A percentile compares a stretch with the other conserved stretches of the same genome.
Conservation (phyloP, 2,329 filamentous ascomycete species). For the Neurospora crassa region DNA sequence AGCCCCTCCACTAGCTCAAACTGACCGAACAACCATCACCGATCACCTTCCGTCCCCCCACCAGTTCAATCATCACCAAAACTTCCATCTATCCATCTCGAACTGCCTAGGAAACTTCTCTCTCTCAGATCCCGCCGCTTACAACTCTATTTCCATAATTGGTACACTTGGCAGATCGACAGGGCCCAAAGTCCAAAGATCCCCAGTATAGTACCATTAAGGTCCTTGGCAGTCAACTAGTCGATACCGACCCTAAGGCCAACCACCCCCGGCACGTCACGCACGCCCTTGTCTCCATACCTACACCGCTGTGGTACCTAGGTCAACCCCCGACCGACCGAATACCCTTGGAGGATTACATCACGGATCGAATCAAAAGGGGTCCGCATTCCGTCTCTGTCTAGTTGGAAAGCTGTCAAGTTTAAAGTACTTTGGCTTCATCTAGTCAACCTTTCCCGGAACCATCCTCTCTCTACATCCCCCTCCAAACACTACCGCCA, state of each 20-base stretch:
- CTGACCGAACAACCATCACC: not conserved
- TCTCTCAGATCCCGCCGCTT: not conserved
- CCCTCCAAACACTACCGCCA: not conserved
- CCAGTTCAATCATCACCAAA: not conserved
- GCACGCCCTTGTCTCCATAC: not conserved
- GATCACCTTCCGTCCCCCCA: not conserved
- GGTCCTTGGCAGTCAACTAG: not conserved
- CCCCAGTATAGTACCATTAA: not conserved
- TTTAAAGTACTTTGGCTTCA: constrained; percentile 5
- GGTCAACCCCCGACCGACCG: not conserved
- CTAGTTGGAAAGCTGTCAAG: not conserved
- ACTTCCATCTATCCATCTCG: not conserved
- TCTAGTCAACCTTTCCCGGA: not conserved
- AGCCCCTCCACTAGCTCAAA: not conserved
- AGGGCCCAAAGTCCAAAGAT: not conserved
- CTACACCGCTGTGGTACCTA: not conserved
- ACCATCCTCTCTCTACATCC: not conserved
- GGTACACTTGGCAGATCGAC: not conserved
- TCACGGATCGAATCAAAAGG: not conserved
- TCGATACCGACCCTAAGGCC: not conserved
- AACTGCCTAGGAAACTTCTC: not conserved
- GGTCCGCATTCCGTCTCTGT: not conserved
- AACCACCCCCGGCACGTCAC: not conserved
- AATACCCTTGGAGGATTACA: not conserved
- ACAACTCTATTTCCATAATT: not conserved